A percentile compares a stretch with the other conserved stretches of the same genome.
Conservation (phyloP, 257 asterid species). For the Fraxinus anomala region DNA sequence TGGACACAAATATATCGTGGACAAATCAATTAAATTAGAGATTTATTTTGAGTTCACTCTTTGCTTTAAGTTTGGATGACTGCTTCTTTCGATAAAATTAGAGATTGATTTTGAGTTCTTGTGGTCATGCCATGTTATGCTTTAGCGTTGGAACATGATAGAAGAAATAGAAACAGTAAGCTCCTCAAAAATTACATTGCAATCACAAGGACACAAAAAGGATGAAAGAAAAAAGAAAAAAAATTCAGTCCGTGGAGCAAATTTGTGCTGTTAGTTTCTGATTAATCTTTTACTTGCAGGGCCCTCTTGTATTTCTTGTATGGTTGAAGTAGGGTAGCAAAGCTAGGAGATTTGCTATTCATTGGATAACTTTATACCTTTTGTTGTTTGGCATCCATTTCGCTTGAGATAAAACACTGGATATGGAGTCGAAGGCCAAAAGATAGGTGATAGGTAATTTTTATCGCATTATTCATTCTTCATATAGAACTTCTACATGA, state of each 20-base stretch:
- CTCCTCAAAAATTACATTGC: no score
- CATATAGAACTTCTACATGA: background rate
- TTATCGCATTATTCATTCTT: conserved; percentile 4
- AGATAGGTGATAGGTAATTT: conserved; percentile 15
- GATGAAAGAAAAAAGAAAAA: background rate
- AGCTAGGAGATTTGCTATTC: conserved; percentile 6
- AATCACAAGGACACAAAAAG: background rate
- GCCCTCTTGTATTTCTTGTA: conserved; percentile 60
- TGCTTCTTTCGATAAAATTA: no score
- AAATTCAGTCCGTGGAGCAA: background rate
- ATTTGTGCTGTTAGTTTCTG: conserved; percentile 15
- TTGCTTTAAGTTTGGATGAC: no score
- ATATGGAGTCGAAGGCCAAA: conserved; percentile 22
- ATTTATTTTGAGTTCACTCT: no score
- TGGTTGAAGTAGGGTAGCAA: conserved; percentile 39
- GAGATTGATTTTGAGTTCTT: no score
- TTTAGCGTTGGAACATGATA: no score
- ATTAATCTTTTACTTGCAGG: conserved; percentile 50
- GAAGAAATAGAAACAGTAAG: no score
- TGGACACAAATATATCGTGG: background rate
- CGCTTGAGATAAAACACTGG: conserved; percentile 18
- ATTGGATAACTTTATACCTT: background rate
- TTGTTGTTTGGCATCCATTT: conserved; percentile 13
- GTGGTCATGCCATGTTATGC: no score
- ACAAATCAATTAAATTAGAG: no score